Evolutionary conservation across 2,329 filamentous ascomycete genomes (phyloP).

Genomic region (Knufia fluminis): DNA sequence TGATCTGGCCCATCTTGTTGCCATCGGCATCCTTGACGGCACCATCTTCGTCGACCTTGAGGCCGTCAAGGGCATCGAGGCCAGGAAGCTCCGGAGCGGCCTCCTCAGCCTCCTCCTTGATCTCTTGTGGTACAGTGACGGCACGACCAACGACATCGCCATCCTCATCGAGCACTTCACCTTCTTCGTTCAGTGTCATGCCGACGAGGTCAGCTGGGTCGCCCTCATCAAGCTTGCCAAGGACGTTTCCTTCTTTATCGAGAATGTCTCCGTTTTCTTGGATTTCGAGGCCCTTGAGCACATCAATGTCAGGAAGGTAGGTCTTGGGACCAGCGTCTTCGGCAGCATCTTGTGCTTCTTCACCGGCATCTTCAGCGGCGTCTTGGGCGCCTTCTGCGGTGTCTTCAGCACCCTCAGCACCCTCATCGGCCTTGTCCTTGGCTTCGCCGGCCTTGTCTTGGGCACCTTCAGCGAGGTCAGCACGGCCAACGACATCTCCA

Average conservation of each 20-base stretch:
- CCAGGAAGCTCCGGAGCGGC: conserved; percentile 31
- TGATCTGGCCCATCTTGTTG: conserved; percentile 31
- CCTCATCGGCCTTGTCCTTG: conserved; percentile 24
- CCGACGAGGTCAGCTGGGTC: conserved; percentile 33
- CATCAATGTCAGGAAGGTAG: conserved; percentile 27
- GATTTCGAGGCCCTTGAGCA: conserved; percentile 34
- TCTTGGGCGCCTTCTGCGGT: conserved; percentile 21
- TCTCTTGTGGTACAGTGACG: conserved; percentile 30
- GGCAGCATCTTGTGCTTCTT: conserved; percentile 20
- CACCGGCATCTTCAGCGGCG: conserved; percentile 28
- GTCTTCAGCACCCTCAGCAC: conserved; percentile 14
- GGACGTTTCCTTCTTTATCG: conserved; percentile 33
- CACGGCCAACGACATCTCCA: conserved; percentile 28
- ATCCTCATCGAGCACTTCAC: conserved; percentile 34
- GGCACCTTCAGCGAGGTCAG: not conserved
- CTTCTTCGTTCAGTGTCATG: conserved; percentile 32
- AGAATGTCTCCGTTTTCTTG: conserved; percentile 46
- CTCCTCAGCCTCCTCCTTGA: conserved; percentile 41
- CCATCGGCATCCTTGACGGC: conserved; percentile 39
- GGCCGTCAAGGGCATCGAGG: conserved; percentile 29
- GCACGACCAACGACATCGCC: conserved; percentile 30
- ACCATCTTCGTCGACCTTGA: conserved; percentile 44
- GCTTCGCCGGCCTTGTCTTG: conserved; percentile 22
- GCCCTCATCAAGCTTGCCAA: conserved; percentile 34
- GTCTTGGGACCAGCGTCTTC: conserved; percentile 27